These are phyloP conservation scores for Botrytis pseudocinerea DNA, from an alignment of 2,329 filamentous ascomycete genomes.

Conservation along the genomic window DNA sequence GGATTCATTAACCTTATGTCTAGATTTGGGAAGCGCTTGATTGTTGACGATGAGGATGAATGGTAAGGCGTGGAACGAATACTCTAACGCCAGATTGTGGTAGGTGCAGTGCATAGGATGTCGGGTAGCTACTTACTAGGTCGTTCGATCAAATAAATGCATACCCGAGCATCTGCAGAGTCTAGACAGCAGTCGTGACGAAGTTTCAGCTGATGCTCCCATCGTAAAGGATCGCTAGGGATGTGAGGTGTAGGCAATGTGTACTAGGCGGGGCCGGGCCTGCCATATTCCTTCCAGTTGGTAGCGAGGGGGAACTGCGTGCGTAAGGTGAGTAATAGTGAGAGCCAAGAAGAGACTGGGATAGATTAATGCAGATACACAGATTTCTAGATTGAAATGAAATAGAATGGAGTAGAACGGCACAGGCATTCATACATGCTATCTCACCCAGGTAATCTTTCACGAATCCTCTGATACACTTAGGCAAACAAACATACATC, in stretches of 20 bases:
- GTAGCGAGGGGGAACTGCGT: not conserved
- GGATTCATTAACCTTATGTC: not conserved
- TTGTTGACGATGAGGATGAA: not conserved
- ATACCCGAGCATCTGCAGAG: slow-evolving; percentile 4
- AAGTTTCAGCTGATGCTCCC: not conserved
- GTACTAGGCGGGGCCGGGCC: not conserved
- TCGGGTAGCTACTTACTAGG: not conserved
- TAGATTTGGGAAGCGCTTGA: not conserved
- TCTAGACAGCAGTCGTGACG: not conserved
- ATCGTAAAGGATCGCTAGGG: not conserved
- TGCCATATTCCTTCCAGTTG: not conserved
- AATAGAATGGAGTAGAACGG: not conserved
- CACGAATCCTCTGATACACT: no score
- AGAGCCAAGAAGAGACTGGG: no score
- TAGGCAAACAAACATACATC: no score
- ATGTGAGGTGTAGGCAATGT: not conserved
- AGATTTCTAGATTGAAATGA: not conserved
- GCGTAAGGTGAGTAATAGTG: not conserved
- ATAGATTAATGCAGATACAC: not conserved
- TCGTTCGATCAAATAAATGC: not conserved
- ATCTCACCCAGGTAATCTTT: no score
- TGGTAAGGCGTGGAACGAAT: slow-evolving; percentile 3
- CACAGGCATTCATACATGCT: not conserved
- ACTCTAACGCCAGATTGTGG: slow-evolving; percentile 4
- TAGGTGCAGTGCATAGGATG: slow-evolving; percentile 14